Percentiles rank a stretch among this genome's conserved stretches.
Evolutionary conservation across 805 yeast genomes (phyloP).

Genomic region (Teunomyces gatunensis): DNA sequence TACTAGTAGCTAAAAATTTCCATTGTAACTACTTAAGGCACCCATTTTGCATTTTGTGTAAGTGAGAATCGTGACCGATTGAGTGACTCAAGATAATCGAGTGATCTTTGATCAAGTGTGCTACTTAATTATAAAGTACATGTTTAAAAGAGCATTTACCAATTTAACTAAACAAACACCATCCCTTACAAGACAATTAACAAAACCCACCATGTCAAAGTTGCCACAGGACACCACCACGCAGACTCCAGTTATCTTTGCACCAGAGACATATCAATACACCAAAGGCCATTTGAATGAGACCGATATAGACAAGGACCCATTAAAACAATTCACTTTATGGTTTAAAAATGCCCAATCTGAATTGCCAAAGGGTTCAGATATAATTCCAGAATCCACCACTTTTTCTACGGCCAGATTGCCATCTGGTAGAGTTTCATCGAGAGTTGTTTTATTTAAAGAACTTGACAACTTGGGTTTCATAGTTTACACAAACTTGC

Average conservation of each 20-base stretch:
- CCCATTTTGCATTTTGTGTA: neutral
- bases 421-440: slow-evolving; percentile 88
- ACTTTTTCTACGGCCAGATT: slow-evolving; percentile 84
- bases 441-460: slow-evolving; percentile 81
- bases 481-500: slow-evolving; percentile 90
- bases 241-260: slow-evolving; percentile 49
- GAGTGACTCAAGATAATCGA: neutral
- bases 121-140: neutral
- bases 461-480: slow-evolving; percentile 86
- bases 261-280: slow-evolving; percentile 88
- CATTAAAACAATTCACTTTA: slow-evolving; percentile 71
- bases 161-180: neutral
- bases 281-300: slow-evolving; percentile 61
- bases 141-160: neutral
- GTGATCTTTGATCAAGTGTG: neutral
- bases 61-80: neutral
- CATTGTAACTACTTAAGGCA: neutral
- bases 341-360: slow-evolving; percentile 64
- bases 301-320: slow-evolving; percentile 52
- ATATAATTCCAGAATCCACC: slow-evolving; percentile 71
- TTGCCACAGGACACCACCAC: slow-evolving; percentile 2
- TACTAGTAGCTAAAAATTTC: neutral
- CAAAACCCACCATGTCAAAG: neutral
- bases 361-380: slow-evolving; percentile 40
- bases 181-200: neutral